Conservation (phyloP, 441 rosid genomes). For the Adansonia rubrostipa region DNA sequence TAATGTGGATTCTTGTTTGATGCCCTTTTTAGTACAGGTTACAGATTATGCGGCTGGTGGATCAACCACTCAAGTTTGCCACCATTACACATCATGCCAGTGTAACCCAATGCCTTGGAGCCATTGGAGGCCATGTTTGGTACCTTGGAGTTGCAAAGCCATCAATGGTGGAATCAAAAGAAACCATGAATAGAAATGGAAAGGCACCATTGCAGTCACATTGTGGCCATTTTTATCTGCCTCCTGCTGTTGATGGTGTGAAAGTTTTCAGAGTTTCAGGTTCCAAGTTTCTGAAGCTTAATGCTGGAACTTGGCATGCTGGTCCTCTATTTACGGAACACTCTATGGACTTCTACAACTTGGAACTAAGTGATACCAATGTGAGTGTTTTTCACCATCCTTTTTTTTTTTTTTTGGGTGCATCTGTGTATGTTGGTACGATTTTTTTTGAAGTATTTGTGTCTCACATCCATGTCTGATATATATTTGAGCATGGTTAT, state of each 20-base stretch:
- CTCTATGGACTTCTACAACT: slow-evolving; percentile 3
- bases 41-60: slow-evolving; percentile 59
- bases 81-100: slow-evolving; percentile 74
- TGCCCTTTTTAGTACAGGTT: slow-evolving; percentile 40
- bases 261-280: background rate
- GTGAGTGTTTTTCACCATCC: background rate
- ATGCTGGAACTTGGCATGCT: background rate
- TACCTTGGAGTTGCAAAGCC: slow-evolving; percentile 79
- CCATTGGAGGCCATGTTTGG: slow-evolving; percentile 84
- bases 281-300: background rate
- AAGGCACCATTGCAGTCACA: background rate
- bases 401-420: background rate
- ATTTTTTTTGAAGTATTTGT: no score
- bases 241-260: background rate
- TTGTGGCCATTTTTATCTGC: slow-evolving; percentile 4
- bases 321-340: background rate
- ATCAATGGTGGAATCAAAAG: slow-evolving; percentile 42
- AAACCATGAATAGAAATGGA: background rate
- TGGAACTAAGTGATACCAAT: background rate
- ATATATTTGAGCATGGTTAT: no score
- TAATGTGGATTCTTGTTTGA: no score
- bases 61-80: slow-evolving; percentile 49
- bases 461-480: no score
- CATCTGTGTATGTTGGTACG: background rate
- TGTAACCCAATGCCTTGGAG: slow-evolving; percentile 86